Base-by-base conservation (phyloP, 2,329 filamentous ascomycete species). In the Graphilbum sp. region DNA sequence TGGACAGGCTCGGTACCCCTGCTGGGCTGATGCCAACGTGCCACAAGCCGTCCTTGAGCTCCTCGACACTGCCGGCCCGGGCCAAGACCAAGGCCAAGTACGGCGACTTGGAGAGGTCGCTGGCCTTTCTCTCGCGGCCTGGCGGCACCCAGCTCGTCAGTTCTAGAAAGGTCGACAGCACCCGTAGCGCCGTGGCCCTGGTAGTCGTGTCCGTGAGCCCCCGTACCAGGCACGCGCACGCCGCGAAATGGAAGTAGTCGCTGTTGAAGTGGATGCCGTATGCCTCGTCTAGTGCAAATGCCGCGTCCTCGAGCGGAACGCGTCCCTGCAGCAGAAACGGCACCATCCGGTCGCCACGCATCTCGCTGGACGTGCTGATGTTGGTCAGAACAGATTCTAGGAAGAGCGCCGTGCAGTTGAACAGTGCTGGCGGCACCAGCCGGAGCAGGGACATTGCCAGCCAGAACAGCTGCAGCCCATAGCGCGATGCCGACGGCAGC, bases 391-490 rank as follows among this genome's bases (percentile, higher is more conserved):
- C 70, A 3, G 75, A 67, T 47, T 79, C 74, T 2, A 81, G 59
- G 39, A 81, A 75, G 23, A 68, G 62, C 1, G 74, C 74, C 4
- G 75, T 67, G 50, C 71, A 77, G 52, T 77, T 79, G 56, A 79
- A 80, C 1, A 80, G 61, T 30, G 56, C 59, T 6, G 67, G 59
- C 4, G 76, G 75, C 15, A 79, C 72, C 3, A 80, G 64, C 8
- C 76, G 66, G 19, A 80, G 61, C 1, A 81, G 60, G 3, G 75
- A 78, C 45, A 80, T 69, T 10, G 74, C 75, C 25, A 81, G 60
- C 76, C 76, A 81, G 51, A 81, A 81, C 6, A 81, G 60, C 48
- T 81, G 76, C 25, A 78, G 56, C 0, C 75, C 73, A 48, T 81
- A 81, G 24, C 76, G 67, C 21, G 76, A 81, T 10, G 74, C 66